A percentile compares a stretch with the other conserved stretches of the same genome.
phyloP scores from a whole-genome alignment of 2,329 filamentous ascomycete genomes.

The Penicillium sp. region DNA sequence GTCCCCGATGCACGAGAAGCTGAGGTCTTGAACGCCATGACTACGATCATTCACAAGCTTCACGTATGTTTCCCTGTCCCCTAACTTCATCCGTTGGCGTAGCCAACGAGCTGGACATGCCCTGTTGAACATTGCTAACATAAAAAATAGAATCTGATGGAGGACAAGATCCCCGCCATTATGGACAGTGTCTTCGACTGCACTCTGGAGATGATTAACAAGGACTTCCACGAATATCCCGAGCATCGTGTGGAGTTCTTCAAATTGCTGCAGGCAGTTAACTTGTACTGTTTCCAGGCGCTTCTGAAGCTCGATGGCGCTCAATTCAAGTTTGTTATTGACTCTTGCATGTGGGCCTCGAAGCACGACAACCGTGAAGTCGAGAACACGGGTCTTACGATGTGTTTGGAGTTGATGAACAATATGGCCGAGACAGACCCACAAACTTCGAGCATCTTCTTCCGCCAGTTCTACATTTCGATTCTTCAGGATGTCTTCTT shows the following conservation, averaged over 20 bases:
- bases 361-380: slow-evolving; percentile 99
- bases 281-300: slow-evolving; percentile 94
- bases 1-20: slow-evolving; percentile 94
- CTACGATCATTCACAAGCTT: slow-evolving; percentile 93
- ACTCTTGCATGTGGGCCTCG: slow-evolving; percentile 99
- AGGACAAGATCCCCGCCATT: slow-evolving; percentile 94
- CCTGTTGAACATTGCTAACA: background rate
- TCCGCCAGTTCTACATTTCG: slow-evolving; percentile 94
- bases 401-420: slow-evolving; percentile 96
- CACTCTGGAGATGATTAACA: slow-evolving; percentile 99
- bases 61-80: slow-evolving; percentile 66
- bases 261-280: slow-evolving; percentile 93
- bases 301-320: slow-evolving; percentile 91
- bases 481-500: slow-evolving; percentile 99
- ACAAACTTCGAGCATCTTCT: slow-evolving; percentile 88
- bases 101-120: background rate
- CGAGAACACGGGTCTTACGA: slow-evolving; percentile 91
- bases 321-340: slow-evolving; percentile 99
- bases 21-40: slow-evolving; percentile 96
- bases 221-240: slow-evolving; percentile 98
- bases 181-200: slow-evolving; percentile 99
- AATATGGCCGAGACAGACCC: slow-evolving; percentile 94
- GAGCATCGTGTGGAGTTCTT: slow-evolving; percentile 99
- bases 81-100: background rate
- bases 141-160: slow-evolving; percentile 75